These are phyloP conservation scores for Lagerstroemia speciosa DNA, from an alignment of 345 rosid genomes.

Conservation along the genomic window DNA sequence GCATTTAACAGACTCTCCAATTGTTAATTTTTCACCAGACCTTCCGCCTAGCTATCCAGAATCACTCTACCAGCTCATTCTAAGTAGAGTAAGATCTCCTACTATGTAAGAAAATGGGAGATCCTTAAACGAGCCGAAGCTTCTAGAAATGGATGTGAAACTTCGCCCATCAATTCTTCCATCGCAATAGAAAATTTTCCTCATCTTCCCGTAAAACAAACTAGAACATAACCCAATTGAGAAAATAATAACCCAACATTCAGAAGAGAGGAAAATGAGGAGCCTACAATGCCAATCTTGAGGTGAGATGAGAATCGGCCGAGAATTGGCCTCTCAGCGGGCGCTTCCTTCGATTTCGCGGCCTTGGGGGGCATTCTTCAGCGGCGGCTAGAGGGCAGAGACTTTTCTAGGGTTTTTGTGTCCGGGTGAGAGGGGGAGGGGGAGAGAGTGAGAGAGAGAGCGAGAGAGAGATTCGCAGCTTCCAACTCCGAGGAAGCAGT, in stretches of 20 bases:
- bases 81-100: not conserved
- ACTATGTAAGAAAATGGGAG: not conserved
- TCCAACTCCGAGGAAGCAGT: not conserved
- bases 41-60: not conserved
- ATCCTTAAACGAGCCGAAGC: not conserved
- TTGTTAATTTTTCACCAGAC: not conserved
- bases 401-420: conserved; percentile 28
- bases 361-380: conserved; percentile 85
- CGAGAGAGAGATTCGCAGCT: not conserved
- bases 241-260: not conserved
- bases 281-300: conserved; percentile 87
- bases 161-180: not conserved
- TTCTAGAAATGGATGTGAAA: not conserved
- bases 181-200: not conserved
- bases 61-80: not conserved
- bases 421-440: not conserved
- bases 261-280: not conserved
- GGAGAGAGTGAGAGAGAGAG: not conserved
- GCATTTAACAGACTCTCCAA: not conserved
- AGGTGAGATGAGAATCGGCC: conserved; percentile 99
- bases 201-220: not conserved
- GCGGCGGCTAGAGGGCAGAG: not conserved
- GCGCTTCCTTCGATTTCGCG: conserved; percentile 79
- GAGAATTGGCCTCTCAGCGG: conserved; percentile 81
- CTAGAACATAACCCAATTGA: not conserved